Evolutionary conservation across 2,329 filamentous ascomycete species (phyloP).

Genomic region (Plenodomus tracheiphilus): DNA sequence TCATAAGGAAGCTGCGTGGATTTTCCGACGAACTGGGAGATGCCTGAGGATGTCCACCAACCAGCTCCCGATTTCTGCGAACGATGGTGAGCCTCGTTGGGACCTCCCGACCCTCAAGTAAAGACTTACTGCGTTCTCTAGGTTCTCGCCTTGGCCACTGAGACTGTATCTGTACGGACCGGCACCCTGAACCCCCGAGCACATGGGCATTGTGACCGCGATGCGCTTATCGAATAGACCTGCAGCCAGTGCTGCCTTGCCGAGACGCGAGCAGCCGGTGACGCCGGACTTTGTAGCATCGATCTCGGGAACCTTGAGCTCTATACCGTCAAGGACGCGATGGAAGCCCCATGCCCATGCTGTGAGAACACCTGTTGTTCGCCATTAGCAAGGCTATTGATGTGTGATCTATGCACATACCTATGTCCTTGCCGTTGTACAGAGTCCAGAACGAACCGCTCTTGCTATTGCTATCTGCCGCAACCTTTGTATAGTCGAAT

Average conservation of each 20-base stretch:
- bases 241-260: constrained; percentile 41
- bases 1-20: constrained; percentile 38
- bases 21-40: constrained; percentile 41
- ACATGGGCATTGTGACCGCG: constrained; percentile 43
- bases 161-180: constrained; percentile 47
- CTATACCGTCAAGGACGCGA: constrained; percentile 42
- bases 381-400: neutral
- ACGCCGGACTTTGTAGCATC: constrained; percentile 39
- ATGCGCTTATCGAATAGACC: constrained; percentile 43
- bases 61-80: constrained; percentile 36
- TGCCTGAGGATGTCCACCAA: constrained; percentile 41
- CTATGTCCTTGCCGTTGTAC: constrained; percentile 55
- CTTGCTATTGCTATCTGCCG: constrained; percentile 55
- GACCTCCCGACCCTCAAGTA: neutral
- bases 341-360: constrained; percentile 48
- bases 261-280: constrained; percentile 43
- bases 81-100: constrained; percentile 1
- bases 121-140: constrained; percentile 45
- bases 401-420: constrained; percentile 34
- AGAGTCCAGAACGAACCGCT: constrained; percentile 55
- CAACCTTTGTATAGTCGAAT: constrained; percentile 54
- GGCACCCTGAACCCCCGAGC: constrained; percentile 40
- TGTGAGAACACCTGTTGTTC: constrained; percentile 37
- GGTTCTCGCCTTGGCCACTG: constrained; percentile 47
- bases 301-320: constrained; percentile 43